Evolutionary conservation across 805 yeast species (phyloP).

Genomic region (Candida berthetii): DNA sequence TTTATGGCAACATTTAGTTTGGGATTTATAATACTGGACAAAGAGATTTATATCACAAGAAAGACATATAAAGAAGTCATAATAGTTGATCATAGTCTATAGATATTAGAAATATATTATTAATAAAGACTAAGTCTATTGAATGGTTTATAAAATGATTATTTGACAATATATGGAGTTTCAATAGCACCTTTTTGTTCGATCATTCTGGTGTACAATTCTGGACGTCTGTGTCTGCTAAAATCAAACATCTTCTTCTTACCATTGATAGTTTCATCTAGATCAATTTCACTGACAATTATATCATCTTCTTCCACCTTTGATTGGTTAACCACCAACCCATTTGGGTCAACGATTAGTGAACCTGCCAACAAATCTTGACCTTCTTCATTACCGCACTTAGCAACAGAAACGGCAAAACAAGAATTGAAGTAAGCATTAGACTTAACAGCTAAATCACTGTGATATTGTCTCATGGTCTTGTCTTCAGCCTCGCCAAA

Average conservation of each 20-base stretch:
- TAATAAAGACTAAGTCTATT: too few species aligned
- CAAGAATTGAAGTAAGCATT: conserved; percentile 29
- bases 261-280: conserved; percentile 28
- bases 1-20: too few species aligned
- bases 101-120: too few species aligned
- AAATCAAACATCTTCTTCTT: conserved; percentile 31
- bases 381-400: conserved; percentile 30
- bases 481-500: conserved; percentile 26
- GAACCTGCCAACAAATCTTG: conserved; percentile 30
- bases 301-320: conserved; percentile 28
- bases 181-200: conserved; percentile 23
- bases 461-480: conserved; percentile 24
- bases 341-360: conserved; percentile 30
- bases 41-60: too few species aligned
- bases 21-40: too few species aligned
- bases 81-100: too few species aligned
- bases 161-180: conserved; percentile 4
- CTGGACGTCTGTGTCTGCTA: conserved; percentile 31
- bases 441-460: conserved; percentile 26
- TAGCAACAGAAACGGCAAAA: conserved; percentile 28
- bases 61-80: too few species aligned
- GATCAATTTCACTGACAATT: conserved; percentile 25
- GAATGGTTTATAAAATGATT: too few species aligned
- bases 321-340: conserved; percentile 26
- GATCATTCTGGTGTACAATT: conserved; percentile 21